phyloP scores from a whole-genome alignment of 257 asterid genomes.

The Solanum clarkiae region DNA sequence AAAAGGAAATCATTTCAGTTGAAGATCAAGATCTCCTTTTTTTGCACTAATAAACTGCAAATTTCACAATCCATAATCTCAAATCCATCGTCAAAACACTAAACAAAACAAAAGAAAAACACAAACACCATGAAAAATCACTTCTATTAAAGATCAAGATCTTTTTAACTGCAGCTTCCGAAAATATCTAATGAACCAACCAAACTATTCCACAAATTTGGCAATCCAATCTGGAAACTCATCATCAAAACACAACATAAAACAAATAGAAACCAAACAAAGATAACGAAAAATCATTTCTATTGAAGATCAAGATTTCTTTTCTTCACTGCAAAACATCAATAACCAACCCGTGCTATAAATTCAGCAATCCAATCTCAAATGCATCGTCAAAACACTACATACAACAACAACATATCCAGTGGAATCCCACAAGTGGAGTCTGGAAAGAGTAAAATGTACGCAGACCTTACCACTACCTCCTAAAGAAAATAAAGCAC shows the following conservation, averaged over 20 bases:
- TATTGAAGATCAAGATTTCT: constrained; percentile 25
- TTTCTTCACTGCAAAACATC: not conserved
- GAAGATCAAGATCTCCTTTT: constrained; percentile 26
- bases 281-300: not conserved
- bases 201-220: not conserved
- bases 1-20: not conserved
- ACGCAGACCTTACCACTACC: too few species aligned
- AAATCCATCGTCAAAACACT: not conserved
- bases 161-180: not conserved
- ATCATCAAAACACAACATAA: not conserved
- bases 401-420: not conserved
- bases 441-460: too few species aligned
- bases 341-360: not conserved
- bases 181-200: not conserved
- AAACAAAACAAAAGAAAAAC: not conserved
- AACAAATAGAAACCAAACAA: not conserved
- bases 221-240: not conserved
- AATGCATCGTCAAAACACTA: not conserved
- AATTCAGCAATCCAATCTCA: not conserved
- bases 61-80: not conserved
- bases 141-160: constrained; percentile 17
- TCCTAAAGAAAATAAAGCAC: not conserved
- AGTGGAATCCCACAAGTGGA: too few species aligned
- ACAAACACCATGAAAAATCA: not conserved
- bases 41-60: not conserved